A percentile compares a stretch with the other conserved stretches of the same genome.
Conservation (phyloP, 371 early-diverging fungal genomes). For the Basidiobolus meristosporus region DNA sequence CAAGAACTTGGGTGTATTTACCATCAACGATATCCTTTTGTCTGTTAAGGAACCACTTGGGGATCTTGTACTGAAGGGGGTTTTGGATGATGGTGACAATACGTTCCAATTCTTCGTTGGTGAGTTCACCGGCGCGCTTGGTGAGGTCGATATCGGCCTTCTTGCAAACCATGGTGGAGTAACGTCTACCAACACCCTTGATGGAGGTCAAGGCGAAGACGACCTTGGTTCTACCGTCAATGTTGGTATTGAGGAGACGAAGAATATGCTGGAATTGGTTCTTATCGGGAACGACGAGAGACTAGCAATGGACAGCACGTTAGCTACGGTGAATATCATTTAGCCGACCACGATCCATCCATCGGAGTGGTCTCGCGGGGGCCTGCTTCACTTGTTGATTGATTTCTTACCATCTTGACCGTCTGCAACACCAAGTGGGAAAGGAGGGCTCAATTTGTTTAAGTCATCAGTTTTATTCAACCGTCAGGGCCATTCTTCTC, state of each 20-base stretch:
- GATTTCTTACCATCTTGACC: no score
- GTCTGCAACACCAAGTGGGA: no score
- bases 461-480: no score
- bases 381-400: no score
- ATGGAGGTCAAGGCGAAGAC: slow-evolving; percentile 93
- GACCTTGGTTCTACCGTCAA: slow-evolving; percentile 93
- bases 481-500: no score
- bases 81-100: slow-evolving; percentile 79
- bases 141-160: slow-evolving; percentile 92
- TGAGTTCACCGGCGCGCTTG: slow-evolving; percentile 95
- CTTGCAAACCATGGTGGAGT: slow-evolving; percentile 94
- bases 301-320: slow-evolving; percentile 11
- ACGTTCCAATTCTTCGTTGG: slow-evolving; percentile 80
- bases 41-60: slow-evolving; percentile 96
- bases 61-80: slow-evolving; percentile 91
- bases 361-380: no score
- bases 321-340: not conserved
- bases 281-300: slow-evolving; percentile 77
- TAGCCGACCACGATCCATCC: no score
- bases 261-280: slow-evolving; percentile 95
- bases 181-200: slow-evolving; percentile 97
- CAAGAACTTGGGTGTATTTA: slow-evolving; percentile 81
- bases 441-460: no score
- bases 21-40: slow-evolving; percentile 94
- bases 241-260: slow-evolving; percentile 99